A percentile compares a stretch with the other conserved stretches of the same genome.
Evolutionary conservation across 345 rosid genomes (phyloP).

Genomic region (Lepidium sativum): DNA sequence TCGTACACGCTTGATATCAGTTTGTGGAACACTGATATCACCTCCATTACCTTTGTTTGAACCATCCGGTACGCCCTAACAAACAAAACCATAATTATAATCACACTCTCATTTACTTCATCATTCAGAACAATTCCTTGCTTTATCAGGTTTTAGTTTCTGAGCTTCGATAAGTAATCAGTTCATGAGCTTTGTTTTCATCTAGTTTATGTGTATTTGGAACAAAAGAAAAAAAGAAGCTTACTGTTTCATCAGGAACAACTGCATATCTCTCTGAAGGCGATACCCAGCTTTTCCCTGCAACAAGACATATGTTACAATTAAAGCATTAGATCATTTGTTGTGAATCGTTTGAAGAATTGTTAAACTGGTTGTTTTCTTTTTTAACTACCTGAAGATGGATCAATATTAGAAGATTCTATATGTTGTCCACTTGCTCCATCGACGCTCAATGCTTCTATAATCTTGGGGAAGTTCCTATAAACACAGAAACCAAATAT

Average conservation of each 20-base stretch:
- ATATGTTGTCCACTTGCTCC: constrained; percentile 75
- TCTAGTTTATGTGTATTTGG: background rate
- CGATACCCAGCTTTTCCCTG: constrained; percentile 87
- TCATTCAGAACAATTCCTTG: too few relatives aligned
- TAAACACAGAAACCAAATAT: background rate
- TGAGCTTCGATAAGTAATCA: too few relatives aligned
- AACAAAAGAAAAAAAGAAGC: constrained; percentile 3
- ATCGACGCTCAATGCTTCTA: constrained; percentile 67
- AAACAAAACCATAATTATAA: background rate
- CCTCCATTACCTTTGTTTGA: constrained; percentile 37
- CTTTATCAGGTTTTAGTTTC: too few relatives aligned
- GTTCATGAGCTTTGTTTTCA: too few relatives aligned
- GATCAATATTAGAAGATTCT: constrained; percentile 55
- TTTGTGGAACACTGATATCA: constrained; percentile 70
- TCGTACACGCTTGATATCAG: constrained; percentile 58
- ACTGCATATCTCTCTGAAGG: constrained; percentile 88
- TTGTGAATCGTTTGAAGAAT: background rate
- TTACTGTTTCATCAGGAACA: constrained; percentile 83
- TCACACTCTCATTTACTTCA: background rate
- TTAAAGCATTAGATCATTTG: background rate
- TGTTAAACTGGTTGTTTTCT: background rate
- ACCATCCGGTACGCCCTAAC: constrained; percentile 36
- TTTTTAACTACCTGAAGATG: constrained; percentile 48
- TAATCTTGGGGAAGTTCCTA: constrained; percentile 71
- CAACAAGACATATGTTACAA: background rate